These are phyloP conservation scores for Picea glauca DNA, from an alignment of 75 land plant genomes.

Conservation along the genomic window DNA sequence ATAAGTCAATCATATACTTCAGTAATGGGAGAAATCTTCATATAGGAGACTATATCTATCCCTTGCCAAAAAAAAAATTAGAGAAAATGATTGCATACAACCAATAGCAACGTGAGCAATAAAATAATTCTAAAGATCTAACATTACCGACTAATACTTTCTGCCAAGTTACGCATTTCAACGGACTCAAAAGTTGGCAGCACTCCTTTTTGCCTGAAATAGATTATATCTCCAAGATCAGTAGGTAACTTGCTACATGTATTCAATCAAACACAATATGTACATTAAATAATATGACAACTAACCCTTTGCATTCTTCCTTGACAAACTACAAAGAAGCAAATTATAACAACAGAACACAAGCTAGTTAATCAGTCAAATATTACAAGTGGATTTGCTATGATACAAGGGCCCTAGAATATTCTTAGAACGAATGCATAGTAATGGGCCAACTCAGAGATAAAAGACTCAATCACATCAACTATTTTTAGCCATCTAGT, in stretches of 20 bases:
- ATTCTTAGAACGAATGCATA: not conserved
- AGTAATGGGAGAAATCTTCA: not conserved
- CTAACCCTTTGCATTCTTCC: not conserved
- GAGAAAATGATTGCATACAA: not conserved
- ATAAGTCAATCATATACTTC: slow-evolving; percentile 4
- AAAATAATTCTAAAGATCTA: slow-evolving; percentile 5
- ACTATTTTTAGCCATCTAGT: no score
- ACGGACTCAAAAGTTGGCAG: slow-evolving; percentile 79
- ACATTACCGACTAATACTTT: slow-evolving; percentile 66
- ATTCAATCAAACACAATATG: not conserved
- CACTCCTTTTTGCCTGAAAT: slow-evolving; percentile 60
- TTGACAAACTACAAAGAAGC: not conserved
- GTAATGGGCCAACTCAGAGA: slow-evolving; percentile 2
- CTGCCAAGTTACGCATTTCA: slow-evolving; percentile 75
- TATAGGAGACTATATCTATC: not conserved
- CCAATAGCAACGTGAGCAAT: not conserved
- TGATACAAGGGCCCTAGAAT: not conserved
- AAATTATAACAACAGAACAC: slow-evolving; percentile 15
- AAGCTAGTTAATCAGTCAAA: slow-evolving; percentile 4
- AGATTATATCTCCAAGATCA: slow-evolving; percentile 5
- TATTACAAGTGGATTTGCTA: not conserved
- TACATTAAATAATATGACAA: slow-evolving; percentile 1
- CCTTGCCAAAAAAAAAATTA: not conserved
- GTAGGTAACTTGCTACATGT: not conserved
- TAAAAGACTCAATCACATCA: not conserved